Conservation (phyloP, 345 rosid species). For the Eutrema heterophyllum region DNA sequence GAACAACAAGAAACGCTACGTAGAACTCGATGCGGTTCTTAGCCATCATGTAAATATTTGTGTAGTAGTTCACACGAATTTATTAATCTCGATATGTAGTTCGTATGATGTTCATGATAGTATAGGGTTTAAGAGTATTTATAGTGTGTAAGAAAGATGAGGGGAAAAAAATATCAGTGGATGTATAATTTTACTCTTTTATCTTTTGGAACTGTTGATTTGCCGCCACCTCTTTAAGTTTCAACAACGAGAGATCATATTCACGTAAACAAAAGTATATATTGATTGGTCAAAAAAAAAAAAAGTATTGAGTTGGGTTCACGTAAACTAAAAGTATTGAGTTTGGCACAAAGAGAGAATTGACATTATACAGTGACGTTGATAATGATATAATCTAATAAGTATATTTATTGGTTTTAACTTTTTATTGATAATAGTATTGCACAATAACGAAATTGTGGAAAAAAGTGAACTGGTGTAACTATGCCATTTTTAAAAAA, state of each 20-base stretch:
- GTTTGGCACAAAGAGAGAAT: not conserved
- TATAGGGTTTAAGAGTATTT: constrained; percentile 14
- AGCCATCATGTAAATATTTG: constrained; percentile 15
- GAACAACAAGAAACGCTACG: not conserved
- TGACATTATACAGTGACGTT: not conserved
- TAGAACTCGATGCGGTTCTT: constrained; percentile 6
- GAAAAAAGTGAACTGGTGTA: not conserved
- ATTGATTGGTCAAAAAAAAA: too few relatives aligned
- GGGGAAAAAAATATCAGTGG: not conserved
- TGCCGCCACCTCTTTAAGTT: constrained; percentile 21
- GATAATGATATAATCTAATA: not conserved
- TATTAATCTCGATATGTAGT: not conserved
- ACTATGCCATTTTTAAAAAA: not conserved
- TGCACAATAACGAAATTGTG: not conserved
- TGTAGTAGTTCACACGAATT: not conserved
- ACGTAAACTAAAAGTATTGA: not conserved
- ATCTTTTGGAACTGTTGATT: constrained; percentile 15
- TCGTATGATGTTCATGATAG: constrained; percentile 13
- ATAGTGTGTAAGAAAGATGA: constrained; percentile 21
- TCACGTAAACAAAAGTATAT: constrained; percentile 22
- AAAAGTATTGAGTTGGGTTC: constrained; percentile 9
- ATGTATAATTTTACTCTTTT: not conserved
- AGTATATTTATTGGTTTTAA: not conserved
- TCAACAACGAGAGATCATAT: constrained; percentile 17
- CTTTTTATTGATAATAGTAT: not conserved